Percentiles rank a stretch among this genome's conserved stretches.
Evolutionary conservation across 106 monocot genomes (phyloP).

Genomic region (Triglochin maritima): DNA sequence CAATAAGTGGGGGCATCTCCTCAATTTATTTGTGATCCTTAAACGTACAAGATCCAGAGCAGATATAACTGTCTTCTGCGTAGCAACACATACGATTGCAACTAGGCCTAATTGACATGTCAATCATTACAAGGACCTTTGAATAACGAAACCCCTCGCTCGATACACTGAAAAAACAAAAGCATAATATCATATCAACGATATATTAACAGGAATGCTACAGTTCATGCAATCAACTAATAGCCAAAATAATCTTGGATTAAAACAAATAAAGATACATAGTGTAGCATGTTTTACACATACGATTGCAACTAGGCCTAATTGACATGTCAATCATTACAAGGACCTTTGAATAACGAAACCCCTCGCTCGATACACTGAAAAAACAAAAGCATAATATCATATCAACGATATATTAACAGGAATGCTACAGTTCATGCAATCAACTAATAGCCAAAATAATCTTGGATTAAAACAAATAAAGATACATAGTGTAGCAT

Average conservation of each 20-base stretch:
- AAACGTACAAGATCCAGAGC: too few species aligned
- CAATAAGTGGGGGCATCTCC: too few species aligned
- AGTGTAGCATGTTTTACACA: too few species aligned
- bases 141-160: constrained; percentile 4
- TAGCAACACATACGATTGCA: too few species aligned
- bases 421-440: too few species aligned
- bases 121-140: background rate
- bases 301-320: background rate
- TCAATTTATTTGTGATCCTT: too few species aligned
- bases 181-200: too few species aligned
- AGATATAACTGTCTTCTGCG: too few species aligned
- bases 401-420: too few species aligned
- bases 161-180: constrained; percentile 6
- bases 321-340: constrained; percentile 1
- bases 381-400: background rate
- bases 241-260: background rate
- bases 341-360: background rate
- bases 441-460: too few species aligned
- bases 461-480: background rate
- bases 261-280: background rate
- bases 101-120: background rate
- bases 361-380: constrained; percentile 11
- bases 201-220: too few species aligned
- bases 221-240: too few species aligned
- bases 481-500: background rate